Base-by-base conservation (phyloP, 139 green algal species). In the Volvox reticuliferus region DNA sequence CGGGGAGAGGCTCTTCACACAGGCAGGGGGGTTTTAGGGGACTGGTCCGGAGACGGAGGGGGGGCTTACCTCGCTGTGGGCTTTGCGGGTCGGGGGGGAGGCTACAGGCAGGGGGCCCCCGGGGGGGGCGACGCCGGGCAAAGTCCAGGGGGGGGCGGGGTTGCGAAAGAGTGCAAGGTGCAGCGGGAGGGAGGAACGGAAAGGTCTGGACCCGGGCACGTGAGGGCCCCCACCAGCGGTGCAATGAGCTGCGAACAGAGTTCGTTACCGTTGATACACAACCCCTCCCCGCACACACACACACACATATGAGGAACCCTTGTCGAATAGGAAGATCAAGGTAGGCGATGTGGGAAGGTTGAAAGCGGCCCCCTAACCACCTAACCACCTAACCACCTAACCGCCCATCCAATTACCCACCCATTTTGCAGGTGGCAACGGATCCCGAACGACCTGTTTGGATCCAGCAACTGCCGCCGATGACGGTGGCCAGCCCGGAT, bases 381-480 rank as follows among this genome's bases (percentile, higher is more conserved):
- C 2, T 33, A n/a, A n/a, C 73, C 67, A 32, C 9, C 67, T 28
- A 14, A 24, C 78, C 78, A 35, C 44, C 44, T 9, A 9, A 55
- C 13, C 19, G 2, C 78, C 78, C 37, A 26, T 55, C 5, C 44
- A 55, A 55, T 9, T 55, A 55, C 44, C 44, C 5, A 55, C n/a
- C 44, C 44, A 9, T 9, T 55, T 55, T 9, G 9, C 55, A 87
- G 32, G 44, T 84, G 1, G 71, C n/a, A 14, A 61, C 36, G 19
- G 82, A 87, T 35, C 63, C 82, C 9, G 69, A 76, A 55, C 0
- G 22, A 16, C 82, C 89, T 28, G 22, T 28, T 0, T 92, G 89
- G 89, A 73, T 69, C 2, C 3, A 77, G 1, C 3, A 50, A 35
- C 71, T 92, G 89, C 21, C 83, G 37, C 69, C 82, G 13, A 13